Conservation (phyloP, 306 rosid species). For the Vachellia pachyceras region DNA sequence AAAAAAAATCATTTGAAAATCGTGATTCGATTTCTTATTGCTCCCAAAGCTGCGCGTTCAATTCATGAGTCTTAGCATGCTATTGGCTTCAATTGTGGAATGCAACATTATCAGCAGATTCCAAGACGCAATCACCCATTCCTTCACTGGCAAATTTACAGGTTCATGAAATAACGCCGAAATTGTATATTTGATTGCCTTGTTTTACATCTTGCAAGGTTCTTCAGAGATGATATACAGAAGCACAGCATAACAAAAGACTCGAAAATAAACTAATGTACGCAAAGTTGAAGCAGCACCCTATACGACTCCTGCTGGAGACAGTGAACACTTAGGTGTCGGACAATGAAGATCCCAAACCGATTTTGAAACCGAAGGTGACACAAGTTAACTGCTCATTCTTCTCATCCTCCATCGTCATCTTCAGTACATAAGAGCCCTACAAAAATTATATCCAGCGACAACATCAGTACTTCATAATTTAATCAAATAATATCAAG, state of each 20-base stretch:
- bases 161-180: background rate
- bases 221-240: constrained; percentile 1
- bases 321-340: constrained; percentile 29
- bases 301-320: background rate
- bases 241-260: background rate
- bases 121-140: background rate
- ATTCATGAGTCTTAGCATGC: background rate
- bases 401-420: constrained; percentile 47
- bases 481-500: too few species aligned
- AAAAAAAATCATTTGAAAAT: background rate
- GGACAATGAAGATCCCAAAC: constrained; percentile 38
- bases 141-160: background rate
- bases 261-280: background rate
- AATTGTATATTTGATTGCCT: background rate
- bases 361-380: constrained; percentile 55
- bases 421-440: constrained; percentile 57
- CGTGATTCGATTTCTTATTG: background rate
- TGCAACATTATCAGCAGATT: background rate
- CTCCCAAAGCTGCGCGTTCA: background rate
- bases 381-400: constrained; percentile 55
- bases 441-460: constrained; percentile 19
- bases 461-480: too few species aligned
- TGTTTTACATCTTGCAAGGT: background rate
- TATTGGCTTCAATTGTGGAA: background rate
- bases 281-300: background rate